phyloP scores from a whole-genome alignment of 2,329 filamentous ascomycete genomes.

The Aquanectria penicillioides region DNA sequence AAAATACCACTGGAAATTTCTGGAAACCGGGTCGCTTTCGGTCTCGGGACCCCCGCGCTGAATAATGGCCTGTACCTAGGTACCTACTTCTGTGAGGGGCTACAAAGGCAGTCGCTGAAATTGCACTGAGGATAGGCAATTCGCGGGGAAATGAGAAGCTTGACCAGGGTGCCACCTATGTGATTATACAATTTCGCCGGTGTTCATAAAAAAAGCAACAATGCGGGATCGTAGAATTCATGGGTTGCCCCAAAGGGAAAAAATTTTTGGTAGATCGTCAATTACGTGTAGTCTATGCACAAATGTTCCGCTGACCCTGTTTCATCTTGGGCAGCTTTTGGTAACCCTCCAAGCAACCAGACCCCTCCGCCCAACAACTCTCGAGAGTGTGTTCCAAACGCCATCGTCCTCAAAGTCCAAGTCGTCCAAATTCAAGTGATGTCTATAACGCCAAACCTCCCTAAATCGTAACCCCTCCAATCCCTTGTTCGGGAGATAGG shows the following conservation, averaged over 20 bases:
- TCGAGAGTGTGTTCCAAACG: constrained; percentile 73
- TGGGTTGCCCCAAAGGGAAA: constrained; percentile 21
- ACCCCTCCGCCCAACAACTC: constrained; percentile 73
- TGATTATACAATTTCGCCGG: constrained; percentile 10
- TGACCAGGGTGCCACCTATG: constrained; percentile 6
- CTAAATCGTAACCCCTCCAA: constrained; percentile 70
- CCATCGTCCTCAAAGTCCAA: constrained; percentile 83
- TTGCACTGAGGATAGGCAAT: constrained; percentile 8
- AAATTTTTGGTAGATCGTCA: constrained; percentile 30
- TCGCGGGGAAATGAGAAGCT: constrained; percentile 20
- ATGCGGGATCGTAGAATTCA: constrained; percentile 9
- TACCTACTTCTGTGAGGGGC: not conserved
- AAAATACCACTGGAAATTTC: too few relatives aligned
- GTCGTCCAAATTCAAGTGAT: constrained; percentile 82
- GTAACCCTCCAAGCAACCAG: constrained; percentile 72
- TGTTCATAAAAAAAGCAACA: not conserved
- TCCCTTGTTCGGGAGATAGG: constrained; percentile 68
- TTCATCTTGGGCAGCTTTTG: constrained; percentile 61
- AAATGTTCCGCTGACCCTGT: constrained; percentile 17
- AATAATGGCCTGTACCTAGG: too few relatives aligned
- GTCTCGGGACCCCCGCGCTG: too few relatives aligned
- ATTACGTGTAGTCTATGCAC: constrained; percentile 27
- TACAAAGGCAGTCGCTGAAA: constrained; percentile 2
- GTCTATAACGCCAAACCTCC: constrained; percentile 74
- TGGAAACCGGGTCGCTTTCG: too few relatives aligned